Percentiles rank a stretch among this genome's conserved stretches.
Evolutionary conservation across 805 yeast species (phyloP).

Genomic region (Teunomyces pallodes): DNA sequence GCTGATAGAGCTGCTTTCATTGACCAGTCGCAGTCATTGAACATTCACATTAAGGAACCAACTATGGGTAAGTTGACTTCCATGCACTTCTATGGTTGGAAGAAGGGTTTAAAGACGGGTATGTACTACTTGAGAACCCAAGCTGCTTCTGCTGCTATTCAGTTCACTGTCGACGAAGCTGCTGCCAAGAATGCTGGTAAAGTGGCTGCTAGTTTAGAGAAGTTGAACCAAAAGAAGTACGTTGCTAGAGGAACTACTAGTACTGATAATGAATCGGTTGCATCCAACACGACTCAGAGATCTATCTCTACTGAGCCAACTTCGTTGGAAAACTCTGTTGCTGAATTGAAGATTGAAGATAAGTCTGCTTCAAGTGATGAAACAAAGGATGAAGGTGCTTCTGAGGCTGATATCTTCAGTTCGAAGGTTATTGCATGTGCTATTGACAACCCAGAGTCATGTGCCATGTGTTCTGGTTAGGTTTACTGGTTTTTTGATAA

Average conservation of each 20-base stretch:
- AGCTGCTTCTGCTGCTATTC: constrained; percentile 96
- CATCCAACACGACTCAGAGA: constrained; percentile 20
- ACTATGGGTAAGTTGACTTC: constrained; percentile 95
- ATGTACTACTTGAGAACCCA: constrained; percentile 93
- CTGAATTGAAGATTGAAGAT: constrained; percentile 41
- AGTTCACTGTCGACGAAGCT: constrained; percentile 59
- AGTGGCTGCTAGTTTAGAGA: constrained; percentile 37
- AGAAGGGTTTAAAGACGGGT: constrained; percentile 96
- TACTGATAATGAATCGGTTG: constrained; percentile 6
- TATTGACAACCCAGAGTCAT: constrained; percentile 93
- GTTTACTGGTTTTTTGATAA: not conserved
- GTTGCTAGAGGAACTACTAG: constrained; percentile 16
- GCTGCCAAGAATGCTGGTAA: constrained; percentile 39
- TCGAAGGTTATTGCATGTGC: constrained; percentile 96
- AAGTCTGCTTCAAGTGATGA: constrained; percentile 10
- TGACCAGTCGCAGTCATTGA: constrained; percentile 92
- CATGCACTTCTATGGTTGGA: constrained; percentile 99
- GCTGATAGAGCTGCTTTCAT: constrained; percentile 63
- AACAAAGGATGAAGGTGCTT: constrained; percentile 14
- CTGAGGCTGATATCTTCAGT: constrained; percentile 80
- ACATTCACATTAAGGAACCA: constrained; percentile 83
- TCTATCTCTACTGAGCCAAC: constrained; percentile 38
- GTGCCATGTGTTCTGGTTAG: constrained; percentile 98
- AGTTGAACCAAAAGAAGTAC: constrained; percentile 40
- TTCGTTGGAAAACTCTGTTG: constrained; percentile 45